phyloP scores from a whole-genome alignment of 177 flowering plant species.

The Telopea speciosissima region DNA sequence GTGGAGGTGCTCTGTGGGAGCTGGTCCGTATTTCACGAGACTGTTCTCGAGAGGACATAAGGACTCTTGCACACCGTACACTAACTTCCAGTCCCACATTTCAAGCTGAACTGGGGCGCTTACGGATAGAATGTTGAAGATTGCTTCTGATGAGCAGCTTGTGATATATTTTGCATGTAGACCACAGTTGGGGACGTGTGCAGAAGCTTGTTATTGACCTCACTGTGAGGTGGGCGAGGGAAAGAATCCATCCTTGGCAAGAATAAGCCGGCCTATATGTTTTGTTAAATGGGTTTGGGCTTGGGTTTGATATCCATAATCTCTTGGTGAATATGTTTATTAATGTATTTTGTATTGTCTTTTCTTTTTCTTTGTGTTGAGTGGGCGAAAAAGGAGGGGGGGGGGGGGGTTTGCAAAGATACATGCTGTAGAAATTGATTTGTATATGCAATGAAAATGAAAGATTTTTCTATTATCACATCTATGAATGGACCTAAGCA shows the following conservation, averaged over 20 bases:
- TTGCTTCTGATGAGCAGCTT: neutral
- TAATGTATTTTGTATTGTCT: too few species aligned
- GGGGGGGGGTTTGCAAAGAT: too few species aligned
- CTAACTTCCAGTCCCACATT: slow-evolving; percentile 65
- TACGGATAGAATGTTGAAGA: slow-evolving; percentile 47
- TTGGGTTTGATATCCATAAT: neutral
- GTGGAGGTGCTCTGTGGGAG: slow-evolving; percentile 91
- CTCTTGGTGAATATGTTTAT: neutral
- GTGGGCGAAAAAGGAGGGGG: too few species aligned
- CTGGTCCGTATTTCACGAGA: slow-evolving; percentile 87
- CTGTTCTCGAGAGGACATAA: slow-evolving; percentile 83
- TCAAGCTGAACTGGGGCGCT: slow-evolving; percentile 64
- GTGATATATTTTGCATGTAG: neutral
- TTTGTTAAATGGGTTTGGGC: slow-evolving; percentile 2
- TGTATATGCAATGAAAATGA: neutral
- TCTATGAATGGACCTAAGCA: neutral
- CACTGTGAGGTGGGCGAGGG: neutral
- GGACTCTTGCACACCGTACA: slow-evolving; percentile 66
- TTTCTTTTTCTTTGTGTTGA: too few species aligned
- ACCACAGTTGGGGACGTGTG: neutral
- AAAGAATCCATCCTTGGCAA: neutral
- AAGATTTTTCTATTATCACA: neutral
- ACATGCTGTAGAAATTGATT: neutral
- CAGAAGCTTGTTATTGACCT: neutral
- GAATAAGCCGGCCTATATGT: neutral